A percentile compares a stretch with the other conserved stretches of the same genome.
These are phyloP conservation scores for Phalaenopsis aphrodite DNA, from an alignment of 106 monocot species.

Conservation along the genomic window DNA sequence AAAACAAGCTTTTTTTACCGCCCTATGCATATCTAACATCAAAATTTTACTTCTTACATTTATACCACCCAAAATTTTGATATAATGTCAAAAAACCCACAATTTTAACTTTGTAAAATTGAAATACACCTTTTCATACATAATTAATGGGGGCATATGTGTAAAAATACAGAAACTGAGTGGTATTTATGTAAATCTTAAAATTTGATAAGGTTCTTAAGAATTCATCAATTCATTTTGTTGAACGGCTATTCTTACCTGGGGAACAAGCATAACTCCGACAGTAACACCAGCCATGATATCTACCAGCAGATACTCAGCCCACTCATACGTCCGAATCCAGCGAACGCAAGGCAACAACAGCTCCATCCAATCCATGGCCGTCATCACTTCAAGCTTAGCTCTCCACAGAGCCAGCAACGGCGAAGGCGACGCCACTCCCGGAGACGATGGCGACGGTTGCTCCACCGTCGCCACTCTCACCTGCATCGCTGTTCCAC, in stretches of 20 bases:
- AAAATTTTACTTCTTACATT: too few relatives aligned
- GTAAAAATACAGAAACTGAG: too few relatives aligned
- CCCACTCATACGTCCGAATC: conserved; percentile 58
- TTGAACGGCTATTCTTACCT: conserved; percentile 24
- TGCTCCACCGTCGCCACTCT: conserved; percentile 34
- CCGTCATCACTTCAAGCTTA: conserved; percentile 24
- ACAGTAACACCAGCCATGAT: conserved; percentile 81
- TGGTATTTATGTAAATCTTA: too few relatives aligned
- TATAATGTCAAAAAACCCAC: too few relatives aligned
- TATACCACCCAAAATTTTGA: too few relatives aligned
- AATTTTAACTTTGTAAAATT: too few relatives aligned
- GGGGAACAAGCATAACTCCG: conserved; percentile 96
- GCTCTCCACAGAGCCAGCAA: conserved; percentile 9
- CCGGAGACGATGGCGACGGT: conserved; percentile 18
- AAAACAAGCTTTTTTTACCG: too few relatives aligned
- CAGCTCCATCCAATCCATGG: conserved; percentile 43
- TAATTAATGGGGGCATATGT: too few relatives aligned
- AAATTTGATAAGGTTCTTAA: too few relatives aligned
- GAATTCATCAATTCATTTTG: too few relatives aligned
- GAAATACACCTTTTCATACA: too few relatives aligned
- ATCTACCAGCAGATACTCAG: conserved; percentile 66
- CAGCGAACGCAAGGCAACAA: conserved; percentile 64
- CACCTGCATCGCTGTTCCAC: conserved; percentile 29
- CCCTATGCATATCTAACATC: too few relatives aligned
- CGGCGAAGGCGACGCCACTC: neutral